A percentile compares a stretch with the other conserved stretches of the same genome.
phyloP scores from a whole-genome alignment of 1,284 basidiomycete genomes.

The Leccinum subrobustum region DNA sequence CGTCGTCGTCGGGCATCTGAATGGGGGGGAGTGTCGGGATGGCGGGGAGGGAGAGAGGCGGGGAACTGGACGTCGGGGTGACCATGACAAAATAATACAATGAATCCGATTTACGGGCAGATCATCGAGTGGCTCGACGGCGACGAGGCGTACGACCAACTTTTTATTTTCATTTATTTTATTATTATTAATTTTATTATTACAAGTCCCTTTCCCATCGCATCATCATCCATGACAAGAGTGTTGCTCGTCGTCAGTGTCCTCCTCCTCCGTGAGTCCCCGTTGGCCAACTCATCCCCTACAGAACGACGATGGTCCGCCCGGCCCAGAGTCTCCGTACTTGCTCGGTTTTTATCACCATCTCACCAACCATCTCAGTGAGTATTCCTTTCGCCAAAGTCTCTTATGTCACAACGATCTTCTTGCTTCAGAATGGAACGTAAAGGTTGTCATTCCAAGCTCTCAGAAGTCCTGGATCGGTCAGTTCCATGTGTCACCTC shows the following conservation, averaged over 20 bases:
- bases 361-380: conserved; percentile 65
- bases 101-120: not conserved
- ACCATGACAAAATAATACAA: conserved; percentile 20
- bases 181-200: not conserved
- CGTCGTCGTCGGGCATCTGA: conserved; percentile 38
- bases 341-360: conserved; percentile 76
- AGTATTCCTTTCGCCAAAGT: conserved; percentile 15
- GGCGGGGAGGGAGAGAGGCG: conserved; percentile 35
- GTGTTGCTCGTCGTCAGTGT: conserved; percentile 59
- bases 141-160: conserved; percentile 5
- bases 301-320: conserved; percentile 89
- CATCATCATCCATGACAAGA: conserved; percentile 24
- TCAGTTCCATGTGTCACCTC: conserved; percentile 27
- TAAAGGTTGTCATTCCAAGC: conserved; percentile 86
- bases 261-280: not conserved
- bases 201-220: not conserved
- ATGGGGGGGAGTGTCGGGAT: conserved; percentile 48
- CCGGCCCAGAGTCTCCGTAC: conserved; percentile 77
- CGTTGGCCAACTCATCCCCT: conserved; percentile 5
- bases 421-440: conserved; percentile 66
- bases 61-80: conserved; percentile 13
- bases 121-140: conserved; percentile 6
- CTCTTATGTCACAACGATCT: conserved; percentile 7
- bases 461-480: conserved; percentile 92
- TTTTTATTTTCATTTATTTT: conserved; percentile 9